Evolutionary conservation across 2,329 filamentous ascomycete genomes (phyloP), one percentile per base, ranked within the genome.

Genomic region (Curvularia lunata): DNA sequence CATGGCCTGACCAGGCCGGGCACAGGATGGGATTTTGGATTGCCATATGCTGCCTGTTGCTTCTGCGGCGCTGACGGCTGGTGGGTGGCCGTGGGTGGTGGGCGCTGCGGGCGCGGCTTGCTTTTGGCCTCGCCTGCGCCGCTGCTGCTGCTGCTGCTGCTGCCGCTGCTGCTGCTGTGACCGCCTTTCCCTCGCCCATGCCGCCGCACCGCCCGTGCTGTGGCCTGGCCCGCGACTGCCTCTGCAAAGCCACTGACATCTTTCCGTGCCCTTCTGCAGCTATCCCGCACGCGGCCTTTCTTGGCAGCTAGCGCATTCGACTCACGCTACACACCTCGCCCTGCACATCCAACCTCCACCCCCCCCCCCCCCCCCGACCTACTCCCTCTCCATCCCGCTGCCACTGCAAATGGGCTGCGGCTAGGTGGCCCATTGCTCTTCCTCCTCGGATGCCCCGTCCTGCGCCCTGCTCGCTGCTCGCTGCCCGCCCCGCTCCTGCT

Each of bases 251-350:
- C 54, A 57, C 54, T 57, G 49, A 57, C 54, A 57, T 57, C 34
- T 47, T 57, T 53, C 54, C 49, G 43, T 57, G 34, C 47, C 43
- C 49, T 53, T 48, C 49, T 57, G 54, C 54, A 53, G 32, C 55
- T 54, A 58, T 58, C 55, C 55, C 55, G 51, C 55, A 40, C 51
- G 18, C 54, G 58, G 54, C 40, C 46, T 49, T 57, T 61, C 58
- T 58, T 62, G 58, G 61, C 59, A 52, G 32, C 61, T 59, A 57
- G 54, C 51, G 55, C 58, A 50, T 52, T 53, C 56, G n/a, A 52
- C 53, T 47, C 43, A 40, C 52, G 46, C 59, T 61, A 37, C 54
- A 57, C 54, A 57, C 54, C 54, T 48, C 54, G 34, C 43, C 43
- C 52, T 59, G 47, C 56, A 49, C 59, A 52, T 52, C 52, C 47